Conservation (phyloP, 306 rosid species). For the Gillenia trifoliata region DNA sequence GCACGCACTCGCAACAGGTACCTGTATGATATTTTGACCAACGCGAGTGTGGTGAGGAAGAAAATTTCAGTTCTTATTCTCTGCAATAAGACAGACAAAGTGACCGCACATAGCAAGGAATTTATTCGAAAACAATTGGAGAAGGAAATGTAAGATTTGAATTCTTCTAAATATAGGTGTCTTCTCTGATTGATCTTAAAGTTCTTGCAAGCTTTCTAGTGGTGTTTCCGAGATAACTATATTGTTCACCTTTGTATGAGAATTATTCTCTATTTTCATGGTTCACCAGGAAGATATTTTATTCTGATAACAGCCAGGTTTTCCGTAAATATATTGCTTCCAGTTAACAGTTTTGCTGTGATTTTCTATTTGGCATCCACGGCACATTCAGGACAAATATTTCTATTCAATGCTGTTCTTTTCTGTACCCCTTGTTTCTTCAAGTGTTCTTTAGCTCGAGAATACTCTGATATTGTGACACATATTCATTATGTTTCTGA, state of each 20-base stretch:
- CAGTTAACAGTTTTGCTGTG: too few relatives aligned
- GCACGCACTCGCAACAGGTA: conserved; percentile 43
- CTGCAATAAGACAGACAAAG: conserved; percentile 93
- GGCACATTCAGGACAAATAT: too few relatives aligned
- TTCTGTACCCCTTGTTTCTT: too few relatives aligned
- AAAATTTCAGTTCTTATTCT: conserved; percentile 80
- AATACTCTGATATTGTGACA: neutral
- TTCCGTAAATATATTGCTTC: neutral
- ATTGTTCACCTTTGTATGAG: neutral
- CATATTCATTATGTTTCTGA: neutral
- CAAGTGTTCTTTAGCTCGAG: neutral
- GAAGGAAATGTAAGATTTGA: conserved; percentile 77
- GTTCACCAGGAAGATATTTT: neutral
- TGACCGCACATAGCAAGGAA: conserved; percentile 92
- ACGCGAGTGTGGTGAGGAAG: conserved; percentile 84
- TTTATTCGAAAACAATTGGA: conserved; percentile 83
- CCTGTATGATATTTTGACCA: conserved; percentile 80
- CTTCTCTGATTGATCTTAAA: conserved; percentile 8
- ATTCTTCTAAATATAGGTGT: conserved; percentile 1
- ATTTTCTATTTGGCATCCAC: too few relatives aligned
- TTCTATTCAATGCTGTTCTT: too few relatives aligned
- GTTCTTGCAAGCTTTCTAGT: neutral
- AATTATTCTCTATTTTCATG: neutral
- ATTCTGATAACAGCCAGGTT: neutral
- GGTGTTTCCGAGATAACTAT: neutral